phyloP scores from a whole-genome alignment of 2,329 filamentous ascomycete species.

The Aspergillus aculeatus region DNA sequence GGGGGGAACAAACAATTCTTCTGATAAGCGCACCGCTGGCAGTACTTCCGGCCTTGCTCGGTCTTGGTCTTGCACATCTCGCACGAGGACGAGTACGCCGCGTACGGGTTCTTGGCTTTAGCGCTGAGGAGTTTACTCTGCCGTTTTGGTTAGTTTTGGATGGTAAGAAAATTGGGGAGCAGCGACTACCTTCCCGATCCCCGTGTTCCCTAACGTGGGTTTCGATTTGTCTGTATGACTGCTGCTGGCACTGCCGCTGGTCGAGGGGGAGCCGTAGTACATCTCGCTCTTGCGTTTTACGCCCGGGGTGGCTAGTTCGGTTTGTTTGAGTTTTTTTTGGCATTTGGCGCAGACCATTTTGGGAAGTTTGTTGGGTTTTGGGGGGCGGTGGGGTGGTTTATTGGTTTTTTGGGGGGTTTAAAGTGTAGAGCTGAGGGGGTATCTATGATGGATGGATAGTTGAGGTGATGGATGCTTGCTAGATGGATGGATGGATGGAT shows the following conservation, averaged over 20 bases:
- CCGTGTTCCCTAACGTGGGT: constrained; percentile 56
- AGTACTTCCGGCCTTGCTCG: constrained; percentile 60
- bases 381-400: not conserved
- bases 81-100: constrained; percentile 62
- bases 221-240: constrained; percentile 29
- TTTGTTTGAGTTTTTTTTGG: constrained; percentile 60
- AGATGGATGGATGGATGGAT: not conserved
- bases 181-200: constrained; percentile 56
- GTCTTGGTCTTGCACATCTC: constrained; percentile 63
- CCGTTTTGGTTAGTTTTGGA: not conserved
- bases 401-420: not conserved
- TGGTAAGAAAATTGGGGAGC: not conserved
- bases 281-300: constrained; percentile 68
- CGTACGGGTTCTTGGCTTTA: constrained; percentile 65
- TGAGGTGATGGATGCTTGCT: not conserved
- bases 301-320: constrained; percentile 61
- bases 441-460: not conserved
- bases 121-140: constrained; percentile 65
- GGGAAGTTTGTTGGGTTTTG: no score
- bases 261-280: constrained; percentile 60
- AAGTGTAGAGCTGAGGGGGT: not conserved
- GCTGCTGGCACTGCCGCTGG: constrained; percentile 22
- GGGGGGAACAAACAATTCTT: constrained; percentile 52
- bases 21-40: constrained; percentile 63
- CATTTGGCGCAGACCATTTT: constrained; percentile 65